Conservation (phyloP, 257 asterid genomes). For the Rehmannia glutinosa region DNA sequence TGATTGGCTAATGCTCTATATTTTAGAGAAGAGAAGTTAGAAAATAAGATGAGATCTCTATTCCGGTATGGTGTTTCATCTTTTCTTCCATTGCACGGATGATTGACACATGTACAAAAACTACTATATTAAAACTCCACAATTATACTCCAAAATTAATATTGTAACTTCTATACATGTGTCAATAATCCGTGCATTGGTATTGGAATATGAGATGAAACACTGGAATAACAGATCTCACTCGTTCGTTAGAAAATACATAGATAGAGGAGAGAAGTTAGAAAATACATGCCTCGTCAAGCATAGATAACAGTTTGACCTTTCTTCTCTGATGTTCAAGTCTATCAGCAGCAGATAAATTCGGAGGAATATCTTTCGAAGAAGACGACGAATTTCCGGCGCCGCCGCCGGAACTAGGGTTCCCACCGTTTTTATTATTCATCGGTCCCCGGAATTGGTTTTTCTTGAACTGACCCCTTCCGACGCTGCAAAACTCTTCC, state of each 20-base stretch:
- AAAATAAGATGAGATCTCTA: too few species aligned
- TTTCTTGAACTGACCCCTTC: conserved; percentile 76
- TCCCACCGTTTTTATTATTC: conserved; percentile 17
- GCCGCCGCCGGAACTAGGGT: conserved; percentile 43
- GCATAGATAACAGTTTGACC: conserved; percentile 98
- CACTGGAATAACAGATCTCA: too few species aligned
- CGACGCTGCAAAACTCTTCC: conserved; percentile 93
- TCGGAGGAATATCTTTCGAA: conserved; percentile 57
- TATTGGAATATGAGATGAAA: too few species aligned
- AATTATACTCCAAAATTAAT: too few species aligned
- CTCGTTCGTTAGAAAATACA: too few species aligned
- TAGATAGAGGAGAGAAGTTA: conserved; percentile 12
- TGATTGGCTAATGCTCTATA: conserved; percentile 38
- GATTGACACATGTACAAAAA: too few species aligned
- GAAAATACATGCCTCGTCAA: conserved; percentile 84
- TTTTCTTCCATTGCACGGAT: too few species aligned
- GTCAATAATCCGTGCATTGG: too few species aligned
- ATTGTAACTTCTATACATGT: too few species aligned
- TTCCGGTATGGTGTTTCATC: too few species aligned
- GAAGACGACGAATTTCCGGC: conserved; percentile 43
- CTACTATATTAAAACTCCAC: too few species aligned
- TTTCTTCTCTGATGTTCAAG: conserved; percentile 92
- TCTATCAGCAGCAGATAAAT: conserved; percentile 74
- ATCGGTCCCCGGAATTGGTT: conserved; percentile 35
- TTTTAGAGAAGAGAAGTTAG: background rate